phyloP scores from a whole-genome alignment of 352 stramenopile species.

The Phytophthora tentaculata region DNA sequence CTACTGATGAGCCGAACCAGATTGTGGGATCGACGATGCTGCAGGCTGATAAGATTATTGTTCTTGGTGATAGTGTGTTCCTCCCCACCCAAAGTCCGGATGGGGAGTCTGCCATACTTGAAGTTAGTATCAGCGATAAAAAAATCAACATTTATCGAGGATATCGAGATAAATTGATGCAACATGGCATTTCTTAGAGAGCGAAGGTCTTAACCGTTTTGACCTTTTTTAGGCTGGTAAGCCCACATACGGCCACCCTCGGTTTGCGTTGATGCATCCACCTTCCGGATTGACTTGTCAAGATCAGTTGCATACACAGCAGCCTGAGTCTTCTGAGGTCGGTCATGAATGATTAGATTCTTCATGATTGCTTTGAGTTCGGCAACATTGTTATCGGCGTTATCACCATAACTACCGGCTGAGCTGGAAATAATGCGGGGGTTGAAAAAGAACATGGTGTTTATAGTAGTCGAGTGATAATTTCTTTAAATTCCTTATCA shows the following conservation, averaged over 20 bases:
- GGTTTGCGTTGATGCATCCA: slow-evolving; percentile 22
- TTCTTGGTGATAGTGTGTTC: too few relatives aligned
- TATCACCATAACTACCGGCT: slow-evolving; percentile 29
- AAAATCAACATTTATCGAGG: slow-evolving; percentile 17
- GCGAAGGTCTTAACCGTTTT: slow-evolving; percentile 21
- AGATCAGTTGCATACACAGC: slow-evolving; percentile 11
- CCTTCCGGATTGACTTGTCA: slow-evolving; percentile 14
- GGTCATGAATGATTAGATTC: slow-evolving; percentile 10
- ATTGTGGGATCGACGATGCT: too few relatives aligned
- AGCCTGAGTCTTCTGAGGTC: background rate
- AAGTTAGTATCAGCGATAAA: slow-evolving; percentile 5
- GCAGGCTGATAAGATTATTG: too few relatives aligned
- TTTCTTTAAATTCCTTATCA: slow-evolving; percentile 28
- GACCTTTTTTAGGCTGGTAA: slow-evolving; percentile 18
- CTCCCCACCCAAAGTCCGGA: too few relatives aligned
- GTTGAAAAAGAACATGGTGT: slow-evolving; percentile 28
- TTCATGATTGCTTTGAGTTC: slow-evolving; percentile 25
- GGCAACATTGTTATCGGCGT: slow-evolving; percentile 21
- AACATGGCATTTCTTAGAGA: slow-evolving; percentile 16
- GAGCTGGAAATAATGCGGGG: slow-evolving; percentile 26
- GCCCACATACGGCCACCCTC: slow-evolving; percentile 18
- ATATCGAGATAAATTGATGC: slow-evolving; percentile 4
- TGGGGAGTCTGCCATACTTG: too few relatives aligned
- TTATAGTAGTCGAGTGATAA: slow-evolving; percentile 21
- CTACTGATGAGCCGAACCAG: too few relatives aligned